Evolutionary conservation across 148 eudicot species (phyloP), one percentile per base, ranked within the genome.

Genomic region (Amaranthus hypochondriacus): DNA sequence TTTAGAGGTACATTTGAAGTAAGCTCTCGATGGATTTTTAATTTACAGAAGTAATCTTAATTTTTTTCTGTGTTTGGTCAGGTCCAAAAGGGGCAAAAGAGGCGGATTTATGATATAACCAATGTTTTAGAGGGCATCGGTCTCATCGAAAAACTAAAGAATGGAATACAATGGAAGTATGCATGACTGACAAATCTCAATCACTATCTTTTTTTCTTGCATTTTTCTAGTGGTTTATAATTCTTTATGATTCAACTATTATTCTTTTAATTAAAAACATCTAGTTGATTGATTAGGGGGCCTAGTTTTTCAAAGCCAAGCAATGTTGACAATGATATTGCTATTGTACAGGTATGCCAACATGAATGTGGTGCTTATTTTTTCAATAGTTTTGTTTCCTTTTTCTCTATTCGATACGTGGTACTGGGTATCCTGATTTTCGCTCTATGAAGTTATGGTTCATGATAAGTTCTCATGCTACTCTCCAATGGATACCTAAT

Each of bases 141-240:
- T 50, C 92, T 94, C 9, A 91, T 94, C 43, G 98, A 94, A 75
- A 94, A 91, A 82, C 85, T 94, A 66, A 94, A 91, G 79, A 94
- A 94, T 74, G 85, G 97, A 77, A 94, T 94, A 73, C 98, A 94
- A 64, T 94, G 98, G 98, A 94, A 94, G 98, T 94, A 94, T 75
- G 98, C 57, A 64, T 44, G 46, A n/a, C 56, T 75, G 4, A 7
- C 28, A 48, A n/a, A 28, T 28, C 39, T 28, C 39, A 28, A 28
- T 28, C 39, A 53, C 18, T 57, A 18, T 58, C 0, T 7, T 18
- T 49, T 67, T 66, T 8, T 43, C 53, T 71, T 69, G 69, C 48
- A 5, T 18, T 55, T 62, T 61, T 7, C 63, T 18, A 42, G 48
- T n/a, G n/a, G n/a, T n/a, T n/a, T n/a, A n/a, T 57, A 42, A 11